phyloP scores from a whole-genome alignment of 106 monocot species.

The Ottelia alismoides region DNA sequence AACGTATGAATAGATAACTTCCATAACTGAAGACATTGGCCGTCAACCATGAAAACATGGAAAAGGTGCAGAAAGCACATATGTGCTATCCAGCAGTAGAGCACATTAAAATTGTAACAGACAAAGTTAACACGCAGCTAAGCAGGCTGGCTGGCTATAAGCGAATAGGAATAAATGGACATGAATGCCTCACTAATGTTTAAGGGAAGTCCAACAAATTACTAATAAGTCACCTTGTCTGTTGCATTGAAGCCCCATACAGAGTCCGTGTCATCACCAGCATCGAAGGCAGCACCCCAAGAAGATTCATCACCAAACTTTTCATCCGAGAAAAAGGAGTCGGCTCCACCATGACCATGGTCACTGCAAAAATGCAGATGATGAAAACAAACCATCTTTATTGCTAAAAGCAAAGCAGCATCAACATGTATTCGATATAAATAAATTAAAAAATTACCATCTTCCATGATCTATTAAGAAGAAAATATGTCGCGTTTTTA shows the following conservation, averaged over 20 bases:
- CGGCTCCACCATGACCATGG: slow-evolving; percentile 56
- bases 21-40: too few relatives aligned
- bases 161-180: background rate
- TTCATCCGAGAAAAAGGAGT: slow-evolving; percentile 49
- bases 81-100: too few relatives aligned
- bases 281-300: slow-evolving; percentile 65
- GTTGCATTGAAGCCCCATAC: slow-evolving; percentile 58
- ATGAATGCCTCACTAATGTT: background rate
- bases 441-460: too few relatives aligned
- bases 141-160: background rate
- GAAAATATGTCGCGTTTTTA: background rate
- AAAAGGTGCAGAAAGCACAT: too few relatives aligned
- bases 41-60: too few relatives aligned
- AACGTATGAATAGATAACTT: too few relatives aligned
- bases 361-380: slow-evolving; percentile 63
- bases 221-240: slow-evolving; percentile 18
- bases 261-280: slow-evolving; percentile 69
- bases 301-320: slow-evolving; percentile 55
- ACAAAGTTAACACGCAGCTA: background rate
- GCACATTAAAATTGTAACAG: background rate
- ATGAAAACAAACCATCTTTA: too few relatives aligned
- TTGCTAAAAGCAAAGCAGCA: too few relatives aligned
- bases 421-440: too few relatives aligned
- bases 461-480: too few relatives aligned
- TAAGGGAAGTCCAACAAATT: background rate